Base-by-base conservation (phyloP, 495 filamentous ascomycete genomes). In the Filosporella fistucella region DNA sequence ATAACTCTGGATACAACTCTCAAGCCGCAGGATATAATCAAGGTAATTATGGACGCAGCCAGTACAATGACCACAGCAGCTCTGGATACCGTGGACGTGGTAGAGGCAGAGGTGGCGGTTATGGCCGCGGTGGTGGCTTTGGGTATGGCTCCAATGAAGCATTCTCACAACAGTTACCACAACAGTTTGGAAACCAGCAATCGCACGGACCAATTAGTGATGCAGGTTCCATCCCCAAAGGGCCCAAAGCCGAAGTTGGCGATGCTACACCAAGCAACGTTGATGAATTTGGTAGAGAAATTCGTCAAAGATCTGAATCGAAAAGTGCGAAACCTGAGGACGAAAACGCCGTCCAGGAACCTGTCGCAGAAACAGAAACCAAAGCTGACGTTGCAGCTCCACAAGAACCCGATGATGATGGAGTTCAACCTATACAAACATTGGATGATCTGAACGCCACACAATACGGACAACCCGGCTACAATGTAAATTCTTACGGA, bases 1-100 rank as follows among this genome's bases (percentile, higher is more conserved):
- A 83, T 82, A 78, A 80, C 72, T 71, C 82, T 78, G 86, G 86
- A 65, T 91, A 74, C 71, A 69, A 70, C 42, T 43, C 64, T 66
- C 71, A 76, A 63, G 66, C 57, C 68, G 61, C 64, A 67, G 50
- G 60, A 38, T 60, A 66, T 71, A 69, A 74, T 32, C 62, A 65
- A 73, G 76, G 78, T 75, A 81, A 78, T 70, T 78, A 74, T 74
- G 75, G 77, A 42, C 58, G 51, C 54, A 69, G 69, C 58, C 72
- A 76, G 44, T 75, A 71, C 70, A 80, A 82, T 78, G 78, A 84
- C 64, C 81, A 84, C 71, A 68, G 78, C 54, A 69, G 70, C 33
- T 57, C 70, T 51, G 72, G 75, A 53, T 72, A 65, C 65, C 70
- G 75, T 59, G 70, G 71, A 42, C 79, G 85, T 45, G 84, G 86